These are phyloP conservation scores for Zasmidium cellare DNA, from an alignment of 2,329 filamentous ascomycete genomes.

Conservation along the genomic window DNA sequence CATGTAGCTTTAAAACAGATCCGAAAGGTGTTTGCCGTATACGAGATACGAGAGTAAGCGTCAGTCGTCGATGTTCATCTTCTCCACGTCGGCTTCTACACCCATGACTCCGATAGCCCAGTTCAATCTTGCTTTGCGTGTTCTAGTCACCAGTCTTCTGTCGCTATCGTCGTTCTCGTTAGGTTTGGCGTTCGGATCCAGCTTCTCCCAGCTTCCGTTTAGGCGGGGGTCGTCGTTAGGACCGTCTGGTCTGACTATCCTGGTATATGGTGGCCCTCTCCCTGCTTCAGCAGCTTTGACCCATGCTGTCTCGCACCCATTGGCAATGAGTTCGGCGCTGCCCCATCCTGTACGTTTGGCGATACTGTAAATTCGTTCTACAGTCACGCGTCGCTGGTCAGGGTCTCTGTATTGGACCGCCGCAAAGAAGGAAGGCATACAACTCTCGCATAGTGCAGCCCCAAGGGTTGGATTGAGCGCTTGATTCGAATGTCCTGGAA, in stretches of 20 bases:
- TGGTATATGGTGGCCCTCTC: constrained; percentile 71
- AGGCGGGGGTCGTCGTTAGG: constrained; percentile 32
- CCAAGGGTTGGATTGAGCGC: constrained; percentile 76
- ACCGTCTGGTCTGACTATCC: constrained; percentile 34
- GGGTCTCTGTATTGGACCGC: constrained; percentile 75
- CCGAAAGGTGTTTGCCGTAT: neutral
- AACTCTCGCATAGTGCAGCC: constrained; percentile 78
- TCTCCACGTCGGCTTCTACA: constrained; percentile 69
- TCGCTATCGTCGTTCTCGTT: constrained; percentile 37
- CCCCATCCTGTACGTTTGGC: constrained; percentile 84
- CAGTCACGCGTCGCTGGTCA: constrained; percentile 73
- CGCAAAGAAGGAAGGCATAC: constrained; percentile 82
- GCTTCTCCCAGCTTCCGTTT: constrained; percentile 32
- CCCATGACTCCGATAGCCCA: constrained; percentile 78
- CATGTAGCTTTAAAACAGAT: neutral
- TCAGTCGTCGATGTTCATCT: constrained; percentile 12
- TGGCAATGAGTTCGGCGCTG: constrained; percentile 75
- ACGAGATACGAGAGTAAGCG: neutral
- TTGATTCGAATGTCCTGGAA: constrained; percentile 48
- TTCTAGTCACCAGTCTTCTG: constrained; percentile 60
- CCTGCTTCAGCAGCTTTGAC: constrained; percentile 70
- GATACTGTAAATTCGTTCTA: constrained; percentile 72
- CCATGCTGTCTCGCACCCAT: constrained; percentile 85
- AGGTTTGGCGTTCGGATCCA: constrained; percentile 29
- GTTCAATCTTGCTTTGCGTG: constrained; percentile 63